These are phyloP conservation scores for Cinchona pubescens DNA, from an alignment of 257 asterid genomes.

Conservation along the genomic window DNA sequence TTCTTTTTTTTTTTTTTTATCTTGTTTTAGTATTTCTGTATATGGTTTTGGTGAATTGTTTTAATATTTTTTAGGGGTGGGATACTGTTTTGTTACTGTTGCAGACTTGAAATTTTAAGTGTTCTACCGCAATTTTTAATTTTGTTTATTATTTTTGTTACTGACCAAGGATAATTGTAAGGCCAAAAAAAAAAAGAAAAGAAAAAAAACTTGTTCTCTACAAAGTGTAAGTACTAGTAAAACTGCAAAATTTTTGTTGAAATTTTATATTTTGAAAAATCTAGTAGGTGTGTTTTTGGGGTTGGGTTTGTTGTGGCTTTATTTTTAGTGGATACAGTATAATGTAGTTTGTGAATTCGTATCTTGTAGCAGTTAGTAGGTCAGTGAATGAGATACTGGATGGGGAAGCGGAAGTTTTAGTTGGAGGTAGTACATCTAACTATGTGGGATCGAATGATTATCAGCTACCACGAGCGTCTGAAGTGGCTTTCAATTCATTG, in stretches of 20 bases:
- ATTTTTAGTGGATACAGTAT: neutral
- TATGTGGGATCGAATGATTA: constrained; percentile 14
- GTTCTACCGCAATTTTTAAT: neutral
- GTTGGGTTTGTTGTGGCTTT: no score
- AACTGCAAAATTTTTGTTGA: no score
- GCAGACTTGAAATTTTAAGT: neutral
- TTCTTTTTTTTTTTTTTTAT: neutral
- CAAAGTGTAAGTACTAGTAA: no score
- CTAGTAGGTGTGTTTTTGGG: no score
- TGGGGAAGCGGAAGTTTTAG: constrained; percentile 14
- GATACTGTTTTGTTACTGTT: neutral
- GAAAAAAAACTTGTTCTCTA: no score
- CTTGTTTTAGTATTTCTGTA: neutral
- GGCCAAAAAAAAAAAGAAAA: no score
- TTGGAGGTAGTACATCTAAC: constrained; percentile 13
- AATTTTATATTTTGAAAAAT: no score
- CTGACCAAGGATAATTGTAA: no score
- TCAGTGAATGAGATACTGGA: constrained; percentile 15
- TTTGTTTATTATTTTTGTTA: no score
- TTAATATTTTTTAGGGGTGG: neutral
- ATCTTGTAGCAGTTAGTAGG: constrained; percentile 24
- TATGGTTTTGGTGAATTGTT: neutral
- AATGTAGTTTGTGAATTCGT: neutral
- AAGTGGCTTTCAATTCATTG: constrained; percentile 20
- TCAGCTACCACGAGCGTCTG: constrained; percentile 11